Evolutionary conservation across 345 rosid species (phyloP).

Genomic region (Rhodamnia rubescens): DNA sequence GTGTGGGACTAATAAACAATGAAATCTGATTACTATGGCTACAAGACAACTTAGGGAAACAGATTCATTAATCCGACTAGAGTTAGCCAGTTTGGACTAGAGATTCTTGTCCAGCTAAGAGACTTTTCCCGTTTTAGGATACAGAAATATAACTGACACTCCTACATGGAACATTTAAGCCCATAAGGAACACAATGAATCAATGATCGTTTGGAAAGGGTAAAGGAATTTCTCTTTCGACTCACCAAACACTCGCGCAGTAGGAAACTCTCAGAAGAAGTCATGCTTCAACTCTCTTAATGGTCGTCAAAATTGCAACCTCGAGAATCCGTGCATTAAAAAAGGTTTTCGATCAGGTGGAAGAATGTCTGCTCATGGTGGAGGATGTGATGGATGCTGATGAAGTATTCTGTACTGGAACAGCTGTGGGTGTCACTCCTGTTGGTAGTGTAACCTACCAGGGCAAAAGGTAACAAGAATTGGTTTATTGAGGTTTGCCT

Average conservation of each 20-base stretch:
- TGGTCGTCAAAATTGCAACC: not conserved
- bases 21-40: not conserved
- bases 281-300: not conserved
- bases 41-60: not conserved
- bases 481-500: too few relatives aligned
- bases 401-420: constrained; percentile 45
- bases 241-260: not conserved
- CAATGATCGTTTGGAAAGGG: not conserved
- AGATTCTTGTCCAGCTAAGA: not conserved
- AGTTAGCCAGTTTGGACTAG: not conserved
- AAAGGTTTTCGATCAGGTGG: constrained; percentile 5
- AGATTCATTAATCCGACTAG: not conserved
- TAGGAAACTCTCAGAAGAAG: not conserved
- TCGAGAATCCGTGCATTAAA: not conserved
- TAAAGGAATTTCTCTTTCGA: not conserved
- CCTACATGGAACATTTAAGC: not conserved
- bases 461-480: constrained; percentile 6
- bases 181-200: not conserved
- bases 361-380: constrained; percentile 22
- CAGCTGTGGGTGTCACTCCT: constrained; percentile 22
- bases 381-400: constrained; percentile 29
- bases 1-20: not conserved
- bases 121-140: not conserved
- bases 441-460: constrained; percentile 25
- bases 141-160: not conserved